These are phyloP conservation scores for Kockovaella imperatae DNA, from an alignment of 768 basidiomycete species.

Conservation along the genomic window DNA sequence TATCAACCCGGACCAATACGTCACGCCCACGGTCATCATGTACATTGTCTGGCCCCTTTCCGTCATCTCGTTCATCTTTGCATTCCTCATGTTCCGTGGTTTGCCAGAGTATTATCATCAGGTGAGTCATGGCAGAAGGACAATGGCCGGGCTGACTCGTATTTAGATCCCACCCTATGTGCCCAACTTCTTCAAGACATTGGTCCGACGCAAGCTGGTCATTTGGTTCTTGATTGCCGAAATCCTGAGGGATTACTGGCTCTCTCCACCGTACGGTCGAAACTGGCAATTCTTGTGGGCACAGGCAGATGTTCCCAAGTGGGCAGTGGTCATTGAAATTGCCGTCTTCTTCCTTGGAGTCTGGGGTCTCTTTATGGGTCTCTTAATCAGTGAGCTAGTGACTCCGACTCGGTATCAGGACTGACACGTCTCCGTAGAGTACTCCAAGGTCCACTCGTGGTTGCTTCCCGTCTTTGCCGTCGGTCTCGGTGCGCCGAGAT, in stretches of 20 bases:
- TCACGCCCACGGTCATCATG: slow-evolving; percentile 78
- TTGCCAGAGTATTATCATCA: slow-evolving; percentile 60
- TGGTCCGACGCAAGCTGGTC: slow-evolving; percentile 84
- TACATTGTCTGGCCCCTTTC: slow-evolving; percentile 74
- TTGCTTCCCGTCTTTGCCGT: slow-evolving; percentile 89
- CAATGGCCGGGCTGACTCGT: slow-evolving; percentile 35
- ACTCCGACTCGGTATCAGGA: background rate
- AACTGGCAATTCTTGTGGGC: slow-evolving; percentile 94
- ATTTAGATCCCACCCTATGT: slow-evolving; percentile 84
- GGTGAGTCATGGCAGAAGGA: slow-evolving; percentile 7
- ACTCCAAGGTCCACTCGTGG: slow-evolving; percentile 94
- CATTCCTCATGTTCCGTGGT: slow-evolving; percentile 75
- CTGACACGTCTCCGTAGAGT: slow-evolving; percentile 46
- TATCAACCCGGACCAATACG: slow-evolving; percentile 48
- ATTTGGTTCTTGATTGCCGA: slow-evolving; percentile 93
- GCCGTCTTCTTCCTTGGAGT: slow-evolving; percentile 76
- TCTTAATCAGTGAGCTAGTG: slow-evolving; percentile 53
- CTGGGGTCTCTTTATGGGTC: slow-evolving; percentile 65
- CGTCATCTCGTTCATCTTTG: slow-evolving; percentile 64
- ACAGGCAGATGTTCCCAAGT: slow-evolving; percentile 64
- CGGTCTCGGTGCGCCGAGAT: slow-evolving; percentile 83
- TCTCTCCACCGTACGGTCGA: slow-evolving; percentile 54
- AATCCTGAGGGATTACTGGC: slow-evolving; percentile 56
- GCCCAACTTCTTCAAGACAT: slow-evolving; percentile 78
- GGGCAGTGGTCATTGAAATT: slow-evolving; percentile 73